phyloP scores from a whole-genome alignment of 306 rosid species.

The Malus asiatica region DNA sequence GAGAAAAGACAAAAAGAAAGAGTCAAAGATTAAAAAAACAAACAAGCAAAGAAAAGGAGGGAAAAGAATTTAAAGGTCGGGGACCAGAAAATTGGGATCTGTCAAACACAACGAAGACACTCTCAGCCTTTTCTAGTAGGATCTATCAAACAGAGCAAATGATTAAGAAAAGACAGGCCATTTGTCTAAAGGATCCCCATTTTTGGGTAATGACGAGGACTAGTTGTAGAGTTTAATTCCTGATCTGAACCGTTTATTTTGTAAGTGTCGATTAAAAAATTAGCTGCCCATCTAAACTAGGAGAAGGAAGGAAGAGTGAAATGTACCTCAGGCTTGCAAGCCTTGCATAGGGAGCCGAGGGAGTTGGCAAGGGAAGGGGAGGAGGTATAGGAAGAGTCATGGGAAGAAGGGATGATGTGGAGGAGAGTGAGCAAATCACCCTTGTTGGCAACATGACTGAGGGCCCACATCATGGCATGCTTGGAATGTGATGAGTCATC shows the following conservation, averaged over 20 bases:
- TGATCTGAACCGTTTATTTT: no score
- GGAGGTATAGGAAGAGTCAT: conserved; percentile 41
- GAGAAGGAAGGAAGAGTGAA: background rate
- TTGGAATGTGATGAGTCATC: conserved; percentile 68
- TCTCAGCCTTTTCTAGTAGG: background rate
- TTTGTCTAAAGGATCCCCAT: no score
- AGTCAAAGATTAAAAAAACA: background rate
- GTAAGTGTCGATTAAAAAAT: no score
- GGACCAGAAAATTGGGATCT: conserved; percentile 27
- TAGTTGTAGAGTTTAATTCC: no score
- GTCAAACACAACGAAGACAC: conserved; percentile 5
- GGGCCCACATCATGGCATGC: conserved; percentile 95
- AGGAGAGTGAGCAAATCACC: conserved; percentile 84
- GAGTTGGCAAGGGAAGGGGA: conserved; percentile 57
- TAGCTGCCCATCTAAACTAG: background rate
- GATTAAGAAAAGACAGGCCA: no score
- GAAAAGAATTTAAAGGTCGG: background rate
- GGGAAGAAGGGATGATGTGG: conserved; percentile 45
- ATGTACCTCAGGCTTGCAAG: conserved; percentile 79
- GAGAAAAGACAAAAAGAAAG: background rate
- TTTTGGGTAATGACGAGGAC: no score
- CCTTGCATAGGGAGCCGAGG: conserved; percentile 80
- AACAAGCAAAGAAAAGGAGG: background rate
- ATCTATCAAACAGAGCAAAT: background rate
- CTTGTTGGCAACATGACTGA: conserved; percentile 69